Percentiles rank a stretch among this genome's conserved stretches.
Conservation (phyloP, 257 asterid species). For the Plantago elongata region DNA sequence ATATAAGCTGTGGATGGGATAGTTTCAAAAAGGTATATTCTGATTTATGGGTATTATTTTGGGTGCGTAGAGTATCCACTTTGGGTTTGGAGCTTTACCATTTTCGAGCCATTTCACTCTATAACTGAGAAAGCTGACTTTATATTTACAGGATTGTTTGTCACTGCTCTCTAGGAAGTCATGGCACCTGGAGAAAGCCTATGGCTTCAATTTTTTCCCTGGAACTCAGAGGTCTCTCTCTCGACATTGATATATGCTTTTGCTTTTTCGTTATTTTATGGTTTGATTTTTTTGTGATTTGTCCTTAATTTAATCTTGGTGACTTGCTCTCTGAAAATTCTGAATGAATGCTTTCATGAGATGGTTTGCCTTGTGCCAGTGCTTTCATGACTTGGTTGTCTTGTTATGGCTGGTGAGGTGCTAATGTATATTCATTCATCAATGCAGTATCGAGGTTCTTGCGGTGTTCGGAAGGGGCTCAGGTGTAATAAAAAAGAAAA, state of each 20-base stretch:
- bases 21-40: constrained; percentile 75
- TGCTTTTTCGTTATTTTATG: too few species aligned
- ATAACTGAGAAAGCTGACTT: constrained; percentile 7
- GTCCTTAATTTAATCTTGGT: too few species aligned
- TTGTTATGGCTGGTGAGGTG: constrained; percentile 10
- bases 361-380: constrained; percentile 6
- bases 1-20: constrained; percentile 96
- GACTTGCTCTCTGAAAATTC: not conserved
- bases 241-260: not conserved
- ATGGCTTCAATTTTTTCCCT: constrained; percentile 86
- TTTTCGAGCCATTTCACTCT: not conserved
- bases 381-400: constrained; percentile 12
- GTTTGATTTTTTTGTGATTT: too few species aligned
- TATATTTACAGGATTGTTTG: constrained; percentile 62
- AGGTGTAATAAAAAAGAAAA: constrained; percentile 39
- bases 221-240: constrained; percentile 83
- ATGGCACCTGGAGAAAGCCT: constrained; percentile 85
- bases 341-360: not conserved
- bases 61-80: not conserved
- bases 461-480: constrained; percentile 77
- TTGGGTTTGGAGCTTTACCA: not conserved
- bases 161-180: constrained; percentile 56
- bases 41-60: constrained; percentile 2
- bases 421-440: constrained; percentile 19
- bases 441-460: constrained; percentile 80